Percentiles rank a stretch among this genome's conserved stretches.
Evolutionary conservation across 2,329 filamentous ascomycete genomes (phyloP).

Genomic region (Shiraia bambusicola): DNA sequence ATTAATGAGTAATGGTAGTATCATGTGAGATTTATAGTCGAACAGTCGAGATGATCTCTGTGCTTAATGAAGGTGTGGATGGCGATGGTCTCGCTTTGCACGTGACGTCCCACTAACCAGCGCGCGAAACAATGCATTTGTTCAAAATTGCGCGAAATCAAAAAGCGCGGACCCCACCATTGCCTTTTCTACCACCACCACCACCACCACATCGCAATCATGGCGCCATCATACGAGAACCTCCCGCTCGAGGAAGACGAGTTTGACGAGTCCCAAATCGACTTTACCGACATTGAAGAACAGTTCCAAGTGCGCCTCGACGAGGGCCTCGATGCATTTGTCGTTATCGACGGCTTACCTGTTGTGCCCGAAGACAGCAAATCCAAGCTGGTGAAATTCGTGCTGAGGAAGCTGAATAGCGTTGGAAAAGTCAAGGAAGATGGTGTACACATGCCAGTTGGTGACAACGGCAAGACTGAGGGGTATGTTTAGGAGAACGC

Average conservation of each 20-base stretch:
- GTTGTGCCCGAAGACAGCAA: conserved; percentile 86
- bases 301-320: conserved; percentile 96
- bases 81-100: background rate
- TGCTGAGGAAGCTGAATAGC: conserved; percentile 86
- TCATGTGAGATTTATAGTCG: background rate
- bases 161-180: conserved; percentile 21
- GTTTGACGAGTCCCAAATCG: conserved; percentile 90
- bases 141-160: conserved; percentile 16
- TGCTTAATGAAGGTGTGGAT: background rate
- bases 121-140: conserved; percentile 27
- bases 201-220: conserved; percentile 58
- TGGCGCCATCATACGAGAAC: conserved; percentile 93
- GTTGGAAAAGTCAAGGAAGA: conserved; percentile 86
- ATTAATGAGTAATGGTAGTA: conserved; percentile 19
- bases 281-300: conserved; percentile 90
- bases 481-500: conserved; percentile 59
- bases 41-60: background rate
- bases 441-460: conserved; percentile 89
- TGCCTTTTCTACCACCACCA: conserved; percentile 17
- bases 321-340: conserved; percentile 92
- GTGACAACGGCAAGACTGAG: conserved; percentile 80
- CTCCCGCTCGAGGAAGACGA: conserved; percentile 83
- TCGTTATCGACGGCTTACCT: conserved; percentile 93
- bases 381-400: conserved; percentile 92
- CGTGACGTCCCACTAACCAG: conserved; percentile 12